These are phyloP conservation scores for Russula vinacea DNA, from an alignment of 768 basidiomycete species.

Conservation along the genomic window DNA sequence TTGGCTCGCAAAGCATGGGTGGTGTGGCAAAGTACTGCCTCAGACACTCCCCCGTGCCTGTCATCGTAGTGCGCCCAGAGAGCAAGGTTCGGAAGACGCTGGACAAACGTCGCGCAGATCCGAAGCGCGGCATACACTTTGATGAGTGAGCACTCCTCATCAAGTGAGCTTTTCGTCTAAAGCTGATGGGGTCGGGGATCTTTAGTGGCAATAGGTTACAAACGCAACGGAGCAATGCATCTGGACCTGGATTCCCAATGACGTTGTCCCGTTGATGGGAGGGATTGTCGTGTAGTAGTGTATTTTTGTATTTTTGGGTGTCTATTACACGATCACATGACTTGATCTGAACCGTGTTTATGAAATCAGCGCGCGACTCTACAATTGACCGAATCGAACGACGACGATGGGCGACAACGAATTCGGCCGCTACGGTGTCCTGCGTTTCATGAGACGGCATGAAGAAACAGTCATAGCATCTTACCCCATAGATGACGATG, in stretches of 20 bases:
- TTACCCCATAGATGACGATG: slow-evolving; percentile 68
- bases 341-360: slow-evolving; percentile 20
- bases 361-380: not conserved
- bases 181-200: slow-evolving; percentile 1
- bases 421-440: slow-evolving; percentile 63
- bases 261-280: slow-evolving; percentile 22
- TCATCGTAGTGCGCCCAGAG: slow-evolving; percentile 92
- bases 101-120: slow-evolving; percentile 83
- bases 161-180: not conserved
- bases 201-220: slow-evolving; percentile 4
- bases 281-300: not conserved
- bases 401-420: slow-evolving; percentile 41
- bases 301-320: not conserved
- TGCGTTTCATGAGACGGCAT: slow-evolving; percentile 57
- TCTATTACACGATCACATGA: slow-evolving; percentile 25
- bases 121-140: slow-evolving; percentile 82
- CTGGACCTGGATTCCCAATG: slow-evolving; percentile 7
- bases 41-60: slow-evolving; percentile 90
- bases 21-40: slow-evolving; percentile 72
- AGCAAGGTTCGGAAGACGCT: slow-evolving; percentile 80
- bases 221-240: slow-evolving; percentile 15
- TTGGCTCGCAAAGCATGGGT: slow-evolving; percentile 55
- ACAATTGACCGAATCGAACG: not conserved
- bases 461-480: slow-evolving; percentile 53
- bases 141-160: slow-evolving; percentile 47